phyloP scores from a whole-genome alignment of 2,329 filamentous ascomycete genomes.

The Teratosphaeria zuluensis region DNA sequence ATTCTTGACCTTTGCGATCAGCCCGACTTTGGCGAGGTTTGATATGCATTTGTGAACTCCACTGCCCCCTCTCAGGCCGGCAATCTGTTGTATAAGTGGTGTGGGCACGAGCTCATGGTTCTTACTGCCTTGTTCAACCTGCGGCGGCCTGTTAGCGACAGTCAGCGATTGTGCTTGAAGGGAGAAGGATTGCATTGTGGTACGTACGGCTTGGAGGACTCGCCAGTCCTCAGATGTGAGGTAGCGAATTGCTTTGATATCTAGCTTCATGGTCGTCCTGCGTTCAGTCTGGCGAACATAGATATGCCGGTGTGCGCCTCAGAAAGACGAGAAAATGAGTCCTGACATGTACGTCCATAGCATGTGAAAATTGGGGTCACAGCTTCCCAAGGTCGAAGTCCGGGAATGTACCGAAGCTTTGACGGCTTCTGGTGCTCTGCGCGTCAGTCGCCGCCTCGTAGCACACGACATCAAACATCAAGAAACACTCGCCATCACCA shows the following conservation, averaged over 20 bases:
- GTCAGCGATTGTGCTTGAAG: slow-evolving; percentile 5
- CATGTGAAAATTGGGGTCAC: background rate
- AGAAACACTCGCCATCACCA: background rate
- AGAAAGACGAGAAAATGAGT: background rate
- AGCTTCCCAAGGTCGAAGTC: background rate
- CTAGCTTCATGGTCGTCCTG: slow-evolving; percentile 69
- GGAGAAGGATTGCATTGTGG: slow-evolving; percentile 3
- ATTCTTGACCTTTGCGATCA: slow-evolving; percentile 90
- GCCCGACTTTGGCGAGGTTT: slow-evolving; percentile 76
- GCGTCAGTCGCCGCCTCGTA: background rate
- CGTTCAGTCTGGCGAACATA: background rate
- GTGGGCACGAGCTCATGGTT: slow-evolving; percentile 98
- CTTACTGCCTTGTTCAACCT: slow-evolving; percentile 89
- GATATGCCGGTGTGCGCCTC: background rate
- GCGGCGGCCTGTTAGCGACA: slow-evolving; percentile 12
- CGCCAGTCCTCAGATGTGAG: slow-evolving; percentile 89
- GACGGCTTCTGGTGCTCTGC: background rate
- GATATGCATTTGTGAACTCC: slow-evolving; percentile 84
- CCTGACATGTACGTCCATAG: background rate
- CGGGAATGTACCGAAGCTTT: background rate
- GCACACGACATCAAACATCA: background rate
- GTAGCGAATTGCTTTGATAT: slow-evolving; percentile 88
- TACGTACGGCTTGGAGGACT: slow-evolving; percentile 76
- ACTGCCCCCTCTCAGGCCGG: slow-evolving; percentile 62
- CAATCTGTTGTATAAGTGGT: slow-evolving; percentile 71